Conservation (phyloP, 495 filamentous ascomycete genomes). For the Penicillium riverlandense region DNA sequence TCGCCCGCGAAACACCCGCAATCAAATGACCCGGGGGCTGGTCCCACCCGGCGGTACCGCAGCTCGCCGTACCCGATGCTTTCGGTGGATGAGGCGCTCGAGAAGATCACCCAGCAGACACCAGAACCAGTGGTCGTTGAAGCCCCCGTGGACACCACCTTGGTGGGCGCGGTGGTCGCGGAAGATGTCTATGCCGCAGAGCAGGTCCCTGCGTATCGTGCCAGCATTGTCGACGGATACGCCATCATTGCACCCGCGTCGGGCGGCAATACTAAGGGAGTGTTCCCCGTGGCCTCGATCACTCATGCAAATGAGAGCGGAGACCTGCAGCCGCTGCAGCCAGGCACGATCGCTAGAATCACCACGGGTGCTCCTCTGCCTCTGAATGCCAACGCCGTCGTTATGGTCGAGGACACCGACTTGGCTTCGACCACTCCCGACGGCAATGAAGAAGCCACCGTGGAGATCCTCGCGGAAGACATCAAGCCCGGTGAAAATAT, state of each 20-base stretch:
- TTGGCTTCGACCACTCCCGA: slow-evolving; percentile 67
- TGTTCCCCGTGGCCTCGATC: slow-evolving; percentile 79
- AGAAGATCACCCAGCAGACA: slow-evolving; percentile 62
- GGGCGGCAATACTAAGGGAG: slow-evolving; percentile 55
- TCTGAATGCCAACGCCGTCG: slow-evolving; percentile 78
- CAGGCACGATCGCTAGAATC: slow-evolving; percentile 77
- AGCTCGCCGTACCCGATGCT: slow-evolving; percentile 91
- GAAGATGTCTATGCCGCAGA: slow-evolving; percentile 74
- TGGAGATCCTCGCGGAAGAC: slow-evolving; percentile 75
- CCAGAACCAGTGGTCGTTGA: slow-evolving; percentile 49
- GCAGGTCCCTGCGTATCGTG: slow-evolving; percentile 83
- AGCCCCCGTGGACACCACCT: slow-evolving; percentile 47
- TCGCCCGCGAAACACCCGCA: slow-evolving; percentile 47
- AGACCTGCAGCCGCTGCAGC: slow-evolving; percentile 48
- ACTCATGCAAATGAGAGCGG: slow-evolving; percentile 74
- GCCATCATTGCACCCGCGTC: slow-evolving; percentile 52
- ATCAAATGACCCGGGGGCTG: slow-evolving; percentile 77
- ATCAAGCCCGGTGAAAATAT: slow-evolving; percentile 79
- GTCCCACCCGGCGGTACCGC: slow-evolving; percentile 69
- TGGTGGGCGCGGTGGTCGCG: slow-evolving; percentile 75
- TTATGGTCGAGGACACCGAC: slow-evolving; percentile 95
- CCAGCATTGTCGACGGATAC: slow-evolving; percentile 97
- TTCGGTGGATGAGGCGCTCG: slow-evolving; percentile 71
- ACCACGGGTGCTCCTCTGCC: slow-evolving; percentile 93
- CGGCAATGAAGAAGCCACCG: slow-evolving; percentile 73